Conservation (phyloP, 768 basidiomycete genomes). For the Phaeotremella fagi region DNA sequence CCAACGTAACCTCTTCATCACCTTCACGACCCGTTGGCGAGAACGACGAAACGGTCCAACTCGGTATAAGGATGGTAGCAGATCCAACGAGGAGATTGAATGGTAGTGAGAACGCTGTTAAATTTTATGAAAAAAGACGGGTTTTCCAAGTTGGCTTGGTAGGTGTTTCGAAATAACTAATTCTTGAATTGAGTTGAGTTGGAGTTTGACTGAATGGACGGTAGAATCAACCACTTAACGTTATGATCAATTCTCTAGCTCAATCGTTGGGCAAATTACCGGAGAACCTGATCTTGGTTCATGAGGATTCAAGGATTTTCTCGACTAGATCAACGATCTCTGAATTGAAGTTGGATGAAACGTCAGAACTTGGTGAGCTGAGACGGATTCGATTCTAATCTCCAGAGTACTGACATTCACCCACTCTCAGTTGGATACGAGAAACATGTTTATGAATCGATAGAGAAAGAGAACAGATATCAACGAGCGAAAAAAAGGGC, state of each 20-base stretch:
- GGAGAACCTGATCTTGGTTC: conserved; percentile 21
- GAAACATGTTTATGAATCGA: neutral
- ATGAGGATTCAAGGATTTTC: conserved; percentile 10
- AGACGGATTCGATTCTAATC: neutral
- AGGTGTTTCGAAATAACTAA: too few species aligned
- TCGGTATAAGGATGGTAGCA: conserved; percentile 19
- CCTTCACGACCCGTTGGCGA: neutral
- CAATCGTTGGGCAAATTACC: conserved; percentile 12
- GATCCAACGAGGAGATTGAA: conserved; percentile 12
- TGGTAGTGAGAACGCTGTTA: conserved; percentile 15
- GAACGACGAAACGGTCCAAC: conserved; percentile 6
- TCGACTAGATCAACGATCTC: neutral
- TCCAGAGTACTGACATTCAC: neutral
- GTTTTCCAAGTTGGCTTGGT: conserved; percentile 11
- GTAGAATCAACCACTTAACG: conserved; percentile 14
- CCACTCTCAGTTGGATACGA: conserved; percentile 1
- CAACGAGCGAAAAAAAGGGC: neutral
- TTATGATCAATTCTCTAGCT: conserved; percentile 12
- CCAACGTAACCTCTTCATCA: neutral
- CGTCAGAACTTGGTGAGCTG: neutral
- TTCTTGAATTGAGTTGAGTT: neutral
- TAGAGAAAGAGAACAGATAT: neutral
- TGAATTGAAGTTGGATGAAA: neutral
- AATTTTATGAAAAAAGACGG: conserved; percentile 10
- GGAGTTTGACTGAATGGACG: neutral